Conservation (phyloP, 1,284 basidiomycete genomes). For the Ustilago hordei region DNA sequence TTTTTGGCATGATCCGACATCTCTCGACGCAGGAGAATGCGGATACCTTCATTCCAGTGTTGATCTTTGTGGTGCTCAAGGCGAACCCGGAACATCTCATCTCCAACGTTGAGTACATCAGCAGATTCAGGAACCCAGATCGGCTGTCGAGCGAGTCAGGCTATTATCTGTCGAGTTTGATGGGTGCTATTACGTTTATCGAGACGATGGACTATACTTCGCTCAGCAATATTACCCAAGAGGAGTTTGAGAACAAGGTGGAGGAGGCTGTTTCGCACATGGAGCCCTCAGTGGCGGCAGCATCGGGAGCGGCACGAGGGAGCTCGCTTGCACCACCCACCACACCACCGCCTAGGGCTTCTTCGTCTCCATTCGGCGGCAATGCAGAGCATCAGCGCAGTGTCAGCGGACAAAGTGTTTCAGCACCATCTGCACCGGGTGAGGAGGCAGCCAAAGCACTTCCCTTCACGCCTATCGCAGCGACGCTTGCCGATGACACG, state of each 20-base stretch:
- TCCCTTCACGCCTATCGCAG: slow-evolving; percentile 48
- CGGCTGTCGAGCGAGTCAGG: slow-evolving; percentile 94
- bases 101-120: slow-evolving; percentile 92
- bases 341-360: slow-evolving; percentile 31
- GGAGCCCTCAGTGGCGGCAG: slow-evolving; percentile 18
- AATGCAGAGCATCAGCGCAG: slow-evolving; percentile 37
- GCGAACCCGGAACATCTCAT: slow-evolving; percentile 92
- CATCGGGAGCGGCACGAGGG: slow-evolving; percentile 1
- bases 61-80: slow-evolving; percentile 93
- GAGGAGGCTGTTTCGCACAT: slow-evolving; percentile 53
- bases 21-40: slow-evolving; percentile 72
- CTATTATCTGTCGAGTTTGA: slow-evolving; percentile 92
- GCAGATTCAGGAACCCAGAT: slow-evolving; percentile 88
- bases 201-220: slow-evolving; percentile 96
- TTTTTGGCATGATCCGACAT: slow-evolving; percentile 94
- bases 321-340: slow-evolving; percentile 21
- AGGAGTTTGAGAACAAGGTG: slow-evolving; percentile 81
- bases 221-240: slow-evolving; percentile 89
- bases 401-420: slow-evolving; percentile 44
- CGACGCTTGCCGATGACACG: slow-evolving; percentile 66
- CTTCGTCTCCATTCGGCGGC: slow-evolving; percentile 18
- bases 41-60: slow-evolving; percentile 91
- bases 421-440: slow-evolving; percentile 44
- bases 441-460: slow-evolving; percentile 58
- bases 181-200: slow-evolving; percentile 86